phyloP scores from a whole-genome alignment of 768 basidiomycete species.

The Kwoniella sp. region DNA sequence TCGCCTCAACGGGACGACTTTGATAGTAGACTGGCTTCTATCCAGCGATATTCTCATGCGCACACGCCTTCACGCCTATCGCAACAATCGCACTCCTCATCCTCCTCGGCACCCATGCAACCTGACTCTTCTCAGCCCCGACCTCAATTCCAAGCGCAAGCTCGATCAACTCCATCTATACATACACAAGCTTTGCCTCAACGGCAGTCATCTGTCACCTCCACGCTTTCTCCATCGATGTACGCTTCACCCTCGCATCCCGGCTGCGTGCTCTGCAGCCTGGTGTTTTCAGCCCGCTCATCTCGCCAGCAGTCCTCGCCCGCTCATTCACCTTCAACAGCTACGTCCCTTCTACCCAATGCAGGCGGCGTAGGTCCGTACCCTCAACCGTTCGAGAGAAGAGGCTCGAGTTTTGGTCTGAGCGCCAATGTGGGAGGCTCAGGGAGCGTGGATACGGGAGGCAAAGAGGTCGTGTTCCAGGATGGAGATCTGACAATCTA shows the following conservation, averaged over 20 bases:
- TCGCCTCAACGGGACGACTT: background rate
- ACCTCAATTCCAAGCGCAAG: background rate
- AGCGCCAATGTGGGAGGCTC: background rate
- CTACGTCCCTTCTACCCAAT: constrained; percentile 4
- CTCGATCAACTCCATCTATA: background rate
- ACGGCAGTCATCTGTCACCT: background rate
- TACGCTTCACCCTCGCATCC: constrained; percentile 2
- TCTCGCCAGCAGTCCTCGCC: constrained; percentile 1
- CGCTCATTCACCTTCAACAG: background rate
- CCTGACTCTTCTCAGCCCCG: background rate
- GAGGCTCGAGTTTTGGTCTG: background rate
- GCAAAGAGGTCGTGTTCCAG: constrained; percentile 35
- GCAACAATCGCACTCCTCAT: background rate
- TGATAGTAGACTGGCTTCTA: background rate
- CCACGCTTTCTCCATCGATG: background rate
- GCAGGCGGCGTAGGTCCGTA: background rate
- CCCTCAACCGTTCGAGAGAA: constrained; percentile 7
- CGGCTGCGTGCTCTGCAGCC: constrained; percentile 15
- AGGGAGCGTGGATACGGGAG: background rate
- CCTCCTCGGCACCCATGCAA: constrained; percentile 6
- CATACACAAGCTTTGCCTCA: background rate
- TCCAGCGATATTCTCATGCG: background rate
- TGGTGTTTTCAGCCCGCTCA: constrained; percentile 8
- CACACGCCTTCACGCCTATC: background rate
- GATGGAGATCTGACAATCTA: constrained; percentile 42